Evolutionary conservation across 2,329 filamentous ascomycete genomes (phyloP), one percentile per base, ranked within the genome.

Genomic region (Stagonosporopsis chrysanthemi): DNA sequence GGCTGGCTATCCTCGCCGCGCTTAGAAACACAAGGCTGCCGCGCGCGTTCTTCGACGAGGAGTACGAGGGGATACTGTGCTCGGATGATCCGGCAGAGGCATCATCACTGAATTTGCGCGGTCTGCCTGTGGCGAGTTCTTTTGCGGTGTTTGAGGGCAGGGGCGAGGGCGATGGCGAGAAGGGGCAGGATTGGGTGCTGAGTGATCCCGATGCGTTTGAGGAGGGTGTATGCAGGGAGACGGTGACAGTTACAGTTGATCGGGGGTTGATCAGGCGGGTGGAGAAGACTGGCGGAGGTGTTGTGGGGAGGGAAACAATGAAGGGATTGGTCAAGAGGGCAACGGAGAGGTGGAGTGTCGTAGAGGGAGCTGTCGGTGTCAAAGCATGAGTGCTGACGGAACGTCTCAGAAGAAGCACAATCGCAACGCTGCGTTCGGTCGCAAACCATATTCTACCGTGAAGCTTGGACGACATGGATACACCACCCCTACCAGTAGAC

Each of bases 191-290:
- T 67, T 96, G 92, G 91, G 80, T 97, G 2, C 78, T 99, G 55
- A 86, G 90, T 6, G 95, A 99, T 78, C 92, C 92, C 2, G 95
- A 99, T 78, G 86, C 87, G 22, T 89, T 96, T 66, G 95, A 99
- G 79, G 95, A 98, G 79, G 86, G 84, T 8, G 78, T 96, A 40
- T 96, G 92, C 72, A 83, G 88, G 60, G 95, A 99, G 81, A 84
- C 78, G n/a, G 81, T 95, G n/a, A 93, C 88, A 2, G 80, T 97
- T 31, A 88, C 95, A 45, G 86, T 97, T n/a, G 90, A 94, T 72
- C 92, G 92, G 22, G 91, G 90, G 19, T 84, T 85, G 14, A 79
- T 87, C 7, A 48, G 79, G 91, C 48, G 89, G 86, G 61, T 98
- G 60, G 91, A 95, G 68, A 98, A 97, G 82, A 86, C 84, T 62